These are phyloP conservation scores for Phialocephala subalpina DNA, from an alignment of 2,329 filamentous ascomycete genomes.

Conservation along the genomic window DNA sequence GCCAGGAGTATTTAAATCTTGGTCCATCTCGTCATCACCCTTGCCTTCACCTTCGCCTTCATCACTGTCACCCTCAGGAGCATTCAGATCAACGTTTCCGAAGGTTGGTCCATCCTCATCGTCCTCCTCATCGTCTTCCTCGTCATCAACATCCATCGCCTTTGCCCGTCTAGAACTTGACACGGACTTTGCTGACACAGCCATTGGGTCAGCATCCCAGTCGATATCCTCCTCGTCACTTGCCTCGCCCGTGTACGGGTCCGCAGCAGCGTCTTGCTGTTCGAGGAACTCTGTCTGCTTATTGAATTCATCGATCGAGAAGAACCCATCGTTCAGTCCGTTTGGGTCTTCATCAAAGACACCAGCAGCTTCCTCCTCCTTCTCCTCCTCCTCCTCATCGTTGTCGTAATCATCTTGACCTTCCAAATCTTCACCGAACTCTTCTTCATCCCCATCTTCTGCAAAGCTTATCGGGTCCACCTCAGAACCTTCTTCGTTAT, in stretches of 20 bases:
- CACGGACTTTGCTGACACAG: slow-evolving; percentile 43
- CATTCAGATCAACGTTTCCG: slow-evolving; percentile 78
- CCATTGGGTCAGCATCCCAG: slow-evolving; percentile 82
- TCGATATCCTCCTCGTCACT: slow-evolving; percentile 89
- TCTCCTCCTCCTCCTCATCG: slow-evolving; percentile 50
- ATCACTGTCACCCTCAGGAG: slow-evolving; percentile 74
- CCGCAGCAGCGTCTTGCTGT: slow-evolving; percentile 80
- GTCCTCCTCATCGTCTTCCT: slow-evolving; percentile 66
- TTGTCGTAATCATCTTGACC: slow-evolving; percentile 42
- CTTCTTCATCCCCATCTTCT: slow-evolving; percentile 48
- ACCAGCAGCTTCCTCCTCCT: slow-evolving; percentile 56
- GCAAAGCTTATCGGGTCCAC: slow-evolving; percentile 44
- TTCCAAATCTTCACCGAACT: slow-evolving; percentile 39
- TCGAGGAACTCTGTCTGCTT: slow-evolving; percentile 90
- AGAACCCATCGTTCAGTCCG: slow-evolving; percentile 96
- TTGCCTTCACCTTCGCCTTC: slow-evolving; percentile 65
- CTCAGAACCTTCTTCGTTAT: slow-evolving; percentile 45
- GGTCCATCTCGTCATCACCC: slow-evolving; percentile 57
- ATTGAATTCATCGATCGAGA: slow-evolving; percentile 98
- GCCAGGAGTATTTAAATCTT: slow-evolving; percentile 60
- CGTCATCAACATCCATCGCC: slow-evolving; percentile 45
- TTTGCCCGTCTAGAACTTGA: slow-evolving; percentile 43
- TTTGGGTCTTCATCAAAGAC: slow-evolving; percentile 76
- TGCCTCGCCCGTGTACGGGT: slow-evolving; percentile 75
- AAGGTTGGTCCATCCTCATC: slow-evolving; percentile 84